phyloP scores from a whole-genome alignment of 441 rosid genomes.

The Flueggea neowawraea region DNA sequence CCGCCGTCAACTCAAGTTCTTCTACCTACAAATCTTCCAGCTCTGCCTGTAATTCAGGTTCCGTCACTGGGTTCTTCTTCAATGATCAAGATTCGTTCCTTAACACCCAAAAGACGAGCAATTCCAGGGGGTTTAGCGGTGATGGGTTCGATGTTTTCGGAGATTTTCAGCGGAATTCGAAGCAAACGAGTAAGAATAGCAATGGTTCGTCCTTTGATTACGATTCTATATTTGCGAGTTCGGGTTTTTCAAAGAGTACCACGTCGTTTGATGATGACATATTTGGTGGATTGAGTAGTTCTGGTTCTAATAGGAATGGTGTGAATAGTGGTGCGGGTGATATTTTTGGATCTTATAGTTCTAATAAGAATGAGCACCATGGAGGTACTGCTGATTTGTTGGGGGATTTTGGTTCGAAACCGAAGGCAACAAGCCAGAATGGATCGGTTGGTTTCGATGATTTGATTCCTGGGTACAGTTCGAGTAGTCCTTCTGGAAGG shows the following conservation, averaged over 20 bases:
- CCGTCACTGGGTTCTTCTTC: constrained; percentile 26
- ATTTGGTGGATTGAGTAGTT: constrained; percentile 48
- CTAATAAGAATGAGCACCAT: constrained; percentile 32
- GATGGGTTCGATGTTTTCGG: constrained; percentile 47
- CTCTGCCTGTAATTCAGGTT: constrained; percentile 28
- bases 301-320: constrained; percentile 7
- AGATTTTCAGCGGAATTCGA: constrained; percentile 32
- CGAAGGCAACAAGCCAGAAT: constrained; percentile 24
- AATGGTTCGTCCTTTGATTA: constrained; percentile 38
- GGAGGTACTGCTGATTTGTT: constrained; percentile 47
- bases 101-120: constrained; percentile 18
- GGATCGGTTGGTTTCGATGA: constrained; percentile 51
- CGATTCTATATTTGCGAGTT: constrained; percentile 41
- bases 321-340: constrained; percentile 23
- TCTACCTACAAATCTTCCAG: constrained; percentile 11
- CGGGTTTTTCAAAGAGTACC: constrained; percentile 21
- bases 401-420: constrained; percentile 39
- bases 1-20: constrained; percentile 2
- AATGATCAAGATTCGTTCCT: constrained; percentile 27
- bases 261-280: constrained; percentile 43
- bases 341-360: constrained; percentile 41
- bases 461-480: constrained; percentile 76
- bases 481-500: constrained; percentile 26
- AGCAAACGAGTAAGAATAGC: constrained; percentile 16
- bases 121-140: constrained; percentile 10